Evolutionary conservation across 139 green algal genomes (phyloP).

Genomic region (Chlamydomonas asymmetrica): DNA sequence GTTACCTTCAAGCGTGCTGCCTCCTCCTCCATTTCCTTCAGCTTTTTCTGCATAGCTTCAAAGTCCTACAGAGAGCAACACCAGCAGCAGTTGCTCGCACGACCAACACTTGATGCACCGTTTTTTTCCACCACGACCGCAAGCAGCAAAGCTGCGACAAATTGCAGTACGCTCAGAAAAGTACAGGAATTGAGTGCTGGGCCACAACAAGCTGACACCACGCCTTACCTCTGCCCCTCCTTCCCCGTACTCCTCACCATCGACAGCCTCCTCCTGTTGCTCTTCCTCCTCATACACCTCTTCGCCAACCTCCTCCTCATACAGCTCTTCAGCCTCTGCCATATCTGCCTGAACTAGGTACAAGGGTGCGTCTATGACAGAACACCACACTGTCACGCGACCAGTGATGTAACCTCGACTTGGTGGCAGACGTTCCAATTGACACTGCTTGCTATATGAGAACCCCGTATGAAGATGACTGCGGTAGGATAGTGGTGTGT

Average conservation of each 20-base stretch:
- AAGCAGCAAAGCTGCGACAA: constrained; percentile 1
- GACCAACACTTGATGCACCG: neutral
- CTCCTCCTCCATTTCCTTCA: constrained; percentile 93
- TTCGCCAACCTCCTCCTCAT: constrained; percentile 26
- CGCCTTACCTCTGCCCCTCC: neutral
- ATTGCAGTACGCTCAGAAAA: neutral
- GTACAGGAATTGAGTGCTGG: neutral
- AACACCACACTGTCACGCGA: too few relatives aligned
- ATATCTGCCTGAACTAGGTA: too few relatives aligned
- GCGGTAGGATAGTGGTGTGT: too few relatives aligned
- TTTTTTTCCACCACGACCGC: neutral
- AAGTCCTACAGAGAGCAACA: constrained; percentile 80
- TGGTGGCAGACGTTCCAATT: too few relatives aligned
- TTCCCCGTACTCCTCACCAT: constrained; percentile 3
- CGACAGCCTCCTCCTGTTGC: constrained; percentile 13
- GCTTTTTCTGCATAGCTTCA: constrained; percentile 83
- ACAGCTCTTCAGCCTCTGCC: constrained; percentile 17
- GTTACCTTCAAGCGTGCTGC: constrained; percentile 78
- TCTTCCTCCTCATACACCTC: constrained; percentile 19
- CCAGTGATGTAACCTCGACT: too few relatives aligned
- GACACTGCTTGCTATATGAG: too few relatives aligned
- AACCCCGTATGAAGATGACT: too few relatives aligned
- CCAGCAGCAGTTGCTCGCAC: neutral
- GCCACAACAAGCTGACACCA: neutral
- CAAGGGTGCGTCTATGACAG: too few relatives aligned